A percentile compares a stretch with the other conserved stretches of the same genome.
These are phyloP conservation scores for Boletus hoseneyae DNA, from an alignment of 1,284 basidiomycete species.

Conservation along the genomic window DNA sequence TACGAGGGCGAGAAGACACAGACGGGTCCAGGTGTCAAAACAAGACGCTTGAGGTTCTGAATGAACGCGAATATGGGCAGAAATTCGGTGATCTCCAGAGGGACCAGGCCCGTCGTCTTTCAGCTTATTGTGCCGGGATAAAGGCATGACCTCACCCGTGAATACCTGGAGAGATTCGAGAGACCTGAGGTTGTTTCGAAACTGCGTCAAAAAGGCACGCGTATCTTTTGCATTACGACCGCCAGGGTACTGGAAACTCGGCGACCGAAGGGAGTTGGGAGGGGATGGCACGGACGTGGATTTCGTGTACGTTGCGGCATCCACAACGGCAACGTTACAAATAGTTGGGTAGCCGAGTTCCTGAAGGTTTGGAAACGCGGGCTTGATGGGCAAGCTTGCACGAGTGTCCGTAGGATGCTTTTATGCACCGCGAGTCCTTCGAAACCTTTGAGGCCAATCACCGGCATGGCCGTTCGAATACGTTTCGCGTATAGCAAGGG, in stretches of 20 bases:
- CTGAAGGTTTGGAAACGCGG: constrained; percentile 23
- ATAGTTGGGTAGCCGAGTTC: constrained; percentile 20
- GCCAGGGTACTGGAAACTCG: constrained; percentile 20
- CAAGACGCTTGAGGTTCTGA: constrained; percentile 18
- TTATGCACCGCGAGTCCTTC: constrained; percentile 23
- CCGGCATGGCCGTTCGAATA: constrained; percentile 19
- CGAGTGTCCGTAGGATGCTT: constrained; percentile 19
- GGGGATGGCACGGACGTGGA: constrained; percentile 19
- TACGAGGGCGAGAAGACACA: constrained; percentile 17
- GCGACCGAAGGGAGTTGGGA: constrained; percentile 6
- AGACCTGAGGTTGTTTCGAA: constrained; percentile 14
- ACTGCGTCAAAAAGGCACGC: constrained; percentile 15
- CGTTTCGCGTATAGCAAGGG: constrained; percentile 21
- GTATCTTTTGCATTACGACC: constrained; percentile 20
- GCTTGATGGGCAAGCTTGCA: constrained; percentile 23
- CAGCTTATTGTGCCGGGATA: not conserved
- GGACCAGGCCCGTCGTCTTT: constrained; percentile 13
- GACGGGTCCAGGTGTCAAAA: constrained; percentile 16
- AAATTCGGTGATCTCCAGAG: constrained; percentile 20
- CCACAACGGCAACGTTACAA: constrained; percentile 21
- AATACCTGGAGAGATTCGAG: constrained; percentile 20
- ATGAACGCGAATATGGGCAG: constrained; percentile 17
- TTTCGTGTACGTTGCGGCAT: constrained; percentile 15
- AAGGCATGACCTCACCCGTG: constrained; percentile 14
- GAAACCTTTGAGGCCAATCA: constrained; percentile 7